A percentile compares a stretch with the other conserved stretches of the same genome.
phyloP scores from a whole-genome alignment of 371 early-diverging fungal genomes.

The Entomophthora muscae region DNA sequence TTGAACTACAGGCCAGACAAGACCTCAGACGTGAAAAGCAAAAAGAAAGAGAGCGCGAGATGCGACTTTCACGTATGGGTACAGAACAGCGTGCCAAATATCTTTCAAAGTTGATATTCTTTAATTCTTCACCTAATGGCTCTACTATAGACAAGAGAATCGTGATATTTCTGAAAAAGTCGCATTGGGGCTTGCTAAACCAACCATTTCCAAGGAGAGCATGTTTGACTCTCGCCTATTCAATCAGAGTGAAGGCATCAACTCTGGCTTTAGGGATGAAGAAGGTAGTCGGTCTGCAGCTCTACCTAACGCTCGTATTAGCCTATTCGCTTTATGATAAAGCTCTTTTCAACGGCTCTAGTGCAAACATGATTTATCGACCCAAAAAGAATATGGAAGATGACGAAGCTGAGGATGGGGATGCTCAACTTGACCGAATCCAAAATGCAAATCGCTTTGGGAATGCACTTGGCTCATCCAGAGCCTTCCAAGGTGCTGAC shows the following conservation, averaged over 20 bases:
- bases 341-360: constrained; percentile 62
- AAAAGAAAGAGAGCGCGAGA: constrained; percentile 70
- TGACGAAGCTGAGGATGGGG: constrained; percentile 45
- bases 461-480: not conserved
- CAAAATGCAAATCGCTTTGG: not conserved
- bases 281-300: constrained; percentile 21
- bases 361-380: constrained; percentile 55
- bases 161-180: constrained; percentile 97
- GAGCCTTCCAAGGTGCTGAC: constrained; percentile 5
- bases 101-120: constrained; percentile 34
- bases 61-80: constrained; percentile 81
- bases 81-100: constrained; percentile 68
- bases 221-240: constrained; percentile 88
- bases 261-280: constrained; percentile 73
- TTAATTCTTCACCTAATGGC: not conserved
- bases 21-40: constrained; percentile 67
- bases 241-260: constrained; percentile 72
- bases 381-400: constrained; percentile 48
- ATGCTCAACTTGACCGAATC: constrained; percentile 14
- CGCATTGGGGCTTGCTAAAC: constrained; percentile 87
- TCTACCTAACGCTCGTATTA: constrained; percentile 8
- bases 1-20: constrained; percentile 61
- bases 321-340: constrained; percentile 76
- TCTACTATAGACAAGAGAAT: constrained; percentile 28
- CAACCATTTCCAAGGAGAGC: constrained; percentile 67